Conservation (phyloP, 305 asterid genomes). For the Fraxinus albicans region DNA sequence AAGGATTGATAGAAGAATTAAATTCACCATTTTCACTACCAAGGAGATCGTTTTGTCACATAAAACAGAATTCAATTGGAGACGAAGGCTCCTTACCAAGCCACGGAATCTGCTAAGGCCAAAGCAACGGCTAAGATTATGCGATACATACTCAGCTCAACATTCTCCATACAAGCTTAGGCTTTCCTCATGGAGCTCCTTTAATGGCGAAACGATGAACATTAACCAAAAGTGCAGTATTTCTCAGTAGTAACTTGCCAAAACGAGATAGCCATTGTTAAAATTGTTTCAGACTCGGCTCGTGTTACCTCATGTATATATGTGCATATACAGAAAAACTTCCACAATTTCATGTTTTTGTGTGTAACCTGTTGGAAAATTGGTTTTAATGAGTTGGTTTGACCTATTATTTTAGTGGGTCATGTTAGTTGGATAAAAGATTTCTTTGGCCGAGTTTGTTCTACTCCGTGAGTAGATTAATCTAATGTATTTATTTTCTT, state of each 20-base stretch:
- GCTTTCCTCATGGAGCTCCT: constrained; percentile 55
- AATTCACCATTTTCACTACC: constrained; percentile 55
- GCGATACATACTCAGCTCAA: constrained; percentile 56
- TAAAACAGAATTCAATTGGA: constrained; percentile 52
- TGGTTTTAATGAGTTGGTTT: too few relatives aligned
- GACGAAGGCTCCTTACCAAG: constrained; percentile 56
- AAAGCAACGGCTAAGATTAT: constrained; percentile 57
- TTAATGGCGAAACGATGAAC: constrained; percentile 38
- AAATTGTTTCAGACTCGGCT: neutral
- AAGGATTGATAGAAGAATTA: constrained; percentile 40
- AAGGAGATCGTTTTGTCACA: constrained; percentile 63
- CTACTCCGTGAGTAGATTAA: too few relatives aligned
- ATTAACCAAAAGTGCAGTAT: constrained; percentile 42
- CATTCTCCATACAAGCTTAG: constrained; percentile 57
- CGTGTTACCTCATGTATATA: neutral
- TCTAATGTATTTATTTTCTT: too few relatives aligned
- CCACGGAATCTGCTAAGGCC: constrained; percentile 87
- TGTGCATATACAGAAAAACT: neutral
- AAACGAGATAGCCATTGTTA: neutral
- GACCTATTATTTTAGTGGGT: too few relatives aligned
- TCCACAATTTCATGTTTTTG: neutral
- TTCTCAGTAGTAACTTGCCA: constrained; percentile 30
- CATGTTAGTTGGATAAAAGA: too few relatives aligned
- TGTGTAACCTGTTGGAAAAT: neutral
- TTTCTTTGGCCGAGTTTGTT: too few relatives aligned